Evolutionary conservation across 768 basidiomycete species (phyloP).

Genomic region (Pleurotus pulmonarius): DNA sequence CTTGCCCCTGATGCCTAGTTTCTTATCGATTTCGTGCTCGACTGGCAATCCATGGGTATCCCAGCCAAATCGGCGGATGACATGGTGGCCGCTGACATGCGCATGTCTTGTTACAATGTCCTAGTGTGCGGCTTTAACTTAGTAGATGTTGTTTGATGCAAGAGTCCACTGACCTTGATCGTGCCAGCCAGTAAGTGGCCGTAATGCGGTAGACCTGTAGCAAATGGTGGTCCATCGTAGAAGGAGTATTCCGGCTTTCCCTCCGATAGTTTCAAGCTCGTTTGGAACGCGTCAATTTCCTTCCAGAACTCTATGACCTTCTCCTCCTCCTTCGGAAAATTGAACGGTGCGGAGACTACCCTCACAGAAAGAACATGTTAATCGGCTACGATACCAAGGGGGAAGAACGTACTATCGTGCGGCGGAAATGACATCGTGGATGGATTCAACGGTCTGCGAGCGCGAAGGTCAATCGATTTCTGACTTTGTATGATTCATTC

Average conservation of each 20-base stretch:
- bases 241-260: conserved; percentile 90
- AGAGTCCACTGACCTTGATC: conserved; percentile 64
- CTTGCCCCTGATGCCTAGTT: conserved; percentile 85
- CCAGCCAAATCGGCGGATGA: conserved; percentile 95
- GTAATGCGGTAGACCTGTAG: conserved; percentile 95
- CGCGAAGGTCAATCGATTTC: conserved; percentile 5
- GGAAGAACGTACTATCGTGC: conserved; percentile 60
- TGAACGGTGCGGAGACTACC: conserved; percentile 71
- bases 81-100: conserved; percentile 88
- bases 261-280: conserved; percentile 87
- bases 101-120: conserved; percentile 98
- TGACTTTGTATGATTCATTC: conserved; percentile 4
- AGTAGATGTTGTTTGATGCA: no score
- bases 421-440: conserved; percentile 58
- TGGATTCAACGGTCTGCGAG: not conserved
- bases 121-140: conserved; percentile 33
- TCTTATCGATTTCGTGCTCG: conserved; percentile 99
- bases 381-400: conserved; percentile 5
- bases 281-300: conserved; percentile 97
- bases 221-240: conserved; percentile 97
- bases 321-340: conserved; percentile 85
- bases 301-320: conserved; percentile 90
- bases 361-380: conserved; percentile 11
- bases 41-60: conserved; percentile 98
- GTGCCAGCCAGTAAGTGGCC: conserved; percentile 92